Percentiles rank a stretch among this genome's conserved stretches.
Evolutionary conservation across 2,329 filamentous ascomycete genomes (phyloP).

Genomic region (Catunica adiposa): DNA sequence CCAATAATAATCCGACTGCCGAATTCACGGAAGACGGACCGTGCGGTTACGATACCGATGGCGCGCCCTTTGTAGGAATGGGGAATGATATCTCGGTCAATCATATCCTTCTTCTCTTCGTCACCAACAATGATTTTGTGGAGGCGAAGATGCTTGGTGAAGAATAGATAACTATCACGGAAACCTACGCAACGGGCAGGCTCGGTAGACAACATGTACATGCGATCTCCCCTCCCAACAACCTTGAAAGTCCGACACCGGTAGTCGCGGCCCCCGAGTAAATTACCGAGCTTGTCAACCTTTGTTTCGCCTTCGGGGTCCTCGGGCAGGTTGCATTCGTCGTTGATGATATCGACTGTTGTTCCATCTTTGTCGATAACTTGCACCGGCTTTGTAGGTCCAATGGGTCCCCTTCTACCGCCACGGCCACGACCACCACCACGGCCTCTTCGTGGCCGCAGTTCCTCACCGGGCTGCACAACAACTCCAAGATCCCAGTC

Average conservation of each 20-base stretch:
- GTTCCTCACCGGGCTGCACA: conserved; percentile 30
- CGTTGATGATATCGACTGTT: conserved; percentile 73
- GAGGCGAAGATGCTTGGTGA: conserved; percentile 90
- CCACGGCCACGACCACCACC: conserved; percentile 55
- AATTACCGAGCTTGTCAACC: conserved; percentile 74
- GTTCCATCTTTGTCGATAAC: conserved; percentile 89
- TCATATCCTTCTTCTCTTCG: conserved; percentile 92
- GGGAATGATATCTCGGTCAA: conserved; percentile 85
- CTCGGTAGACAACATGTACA: conserved; percentile 98
- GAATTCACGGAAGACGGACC: conserved; percentile 94
- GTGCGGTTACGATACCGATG: conserved; percentile 89
- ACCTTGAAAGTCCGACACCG: conserved; percentile 92
- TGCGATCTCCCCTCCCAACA: conserved; percentile 59
- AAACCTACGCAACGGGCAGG: conserved; percentile 94
- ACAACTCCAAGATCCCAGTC: conserved; percentile 56
- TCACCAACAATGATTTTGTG: conserved; percentile 98
- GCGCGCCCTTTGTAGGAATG: conserved; percentile 97
- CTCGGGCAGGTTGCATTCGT: conserved; percentile 78
- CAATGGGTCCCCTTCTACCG: conserved; percentile 50
- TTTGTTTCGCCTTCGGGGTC: conserved; percentile 83
- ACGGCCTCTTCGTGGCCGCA: conserved; percentile 47
- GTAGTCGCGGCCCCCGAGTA: conserved; percentile 76
- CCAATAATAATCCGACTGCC: conserved; percentile 88
- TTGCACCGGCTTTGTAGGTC: conserved; percentile 63
- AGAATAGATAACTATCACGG: conserved; percentile 95